Percentiles rank a stretch among this genome's conserved stretches.
phyloP scores from a whole-genome alignment of 169 alveolate species.

The Cystoisospora suis region DNA sequence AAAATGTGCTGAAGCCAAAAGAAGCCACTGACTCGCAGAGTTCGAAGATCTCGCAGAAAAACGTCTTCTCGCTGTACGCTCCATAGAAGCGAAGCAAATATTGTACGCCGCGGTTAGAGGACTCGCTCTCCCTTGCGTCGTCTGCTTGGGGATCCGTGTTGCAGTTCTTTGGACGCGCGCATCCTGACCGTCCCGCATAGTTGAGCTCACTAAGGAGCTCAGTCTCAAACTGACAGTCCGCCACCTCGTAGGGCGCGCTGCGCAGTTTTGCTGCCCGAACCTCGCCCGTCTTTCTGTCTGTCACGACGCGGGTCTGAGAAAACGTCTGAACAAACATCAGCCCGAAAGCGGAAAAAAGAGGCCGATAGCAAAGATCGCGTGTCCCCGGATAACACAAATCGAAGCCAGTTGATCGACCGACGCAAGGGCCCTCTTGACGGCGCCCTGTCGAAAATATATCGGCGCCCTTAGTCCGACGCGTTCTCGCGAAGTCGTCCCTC shows the following conservation, averaged over 20 bases:
- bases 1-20: too few relatives aligned
- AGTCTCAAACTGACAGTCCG: slow-evolving; percentile 1
- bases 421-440: not conserved
- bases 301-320: not conserved
- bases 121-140: not conserved
- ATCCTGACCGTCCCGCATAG: not conserved
- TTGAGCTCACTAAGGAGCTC: slow-evolving; percentile 13
- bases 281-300: not conserved
- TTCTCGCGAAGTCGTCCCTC: too few relatives aligned
- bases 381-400: not conserved
- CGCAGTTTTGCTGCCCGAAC: not conserved
- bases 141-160: not conserved
- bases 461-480: too few relatives aligned
- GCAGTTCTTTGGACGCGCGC: not conserved
- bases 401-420: not conserved
- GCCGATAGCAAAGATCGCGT: not conserved
- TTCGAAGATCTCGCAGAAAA: slow-evolving; percentile 32
- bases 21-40: slow-evolving; percentile 1
- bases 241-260: slow-evolving; percentile 15
- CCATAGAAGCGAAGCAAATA: slow-evolving; percentile 24
- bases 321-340: not conserved
- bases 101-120: not conserved
- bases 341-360: not conserved
- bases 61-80: not conserved
- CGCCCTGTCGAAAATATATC: not conserved